A percentile compares a stretch with the other conserved stretches of the same genome.
Evolutionary conservation across 805 yeast genomes (phyloP).

Genomic region (Metschnikowia kofuensis): DNA sequence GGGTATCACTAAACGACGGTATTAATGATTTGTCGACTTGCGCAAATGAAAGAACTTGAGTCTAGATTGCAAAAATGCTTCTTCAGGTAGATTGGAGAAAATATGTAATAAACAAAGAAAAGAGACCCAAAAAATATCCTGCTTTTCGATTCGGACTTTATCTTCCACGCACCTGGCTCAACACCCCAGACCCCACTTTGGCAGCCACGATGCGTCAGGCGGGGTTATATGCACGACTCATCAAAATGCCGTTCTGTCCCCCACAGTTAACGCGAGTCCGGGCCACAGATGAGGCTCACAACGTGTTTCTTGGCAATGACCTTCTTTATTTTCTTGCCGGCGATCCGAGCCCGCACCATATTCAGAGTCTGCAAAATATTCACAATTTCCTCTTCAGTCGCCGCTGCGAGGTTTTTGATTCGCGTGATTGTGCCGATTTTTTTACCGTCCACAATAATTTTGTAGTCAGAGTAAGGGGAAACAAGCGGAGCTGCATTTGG

Average conservation of each 20-base stretch:
- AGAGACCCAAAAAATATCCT: neutral
- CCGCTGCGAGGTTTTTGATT: constrained; percentile 39
- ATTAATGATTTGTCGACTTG: too few species aligned
- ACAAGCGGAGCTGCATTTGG: constrained; percentile 51
- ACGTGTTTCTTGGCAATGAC: constrained; percentile 53
- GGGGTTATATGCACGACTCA: neutral
- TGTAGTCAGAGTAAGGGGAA: constrained; percentile 42
- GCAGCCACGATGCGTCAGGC: neutral
- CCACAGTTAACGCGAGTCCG: constrained; percentile 4
- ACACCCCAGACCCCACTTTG: neutral
- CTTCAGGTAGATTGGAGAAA: too few species aligned
- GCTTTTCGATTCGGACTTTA: constrained; percentile 5
- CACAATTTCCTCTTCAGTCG: constrained; percentile 46
- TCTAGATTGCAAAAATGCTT: too few species aligned
- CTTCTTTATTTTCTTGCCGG: constrained; percentile 44
- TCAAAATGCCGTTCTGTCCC: constrained; percentile 5
- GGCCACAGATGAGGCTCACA: constrained; percentile 38
- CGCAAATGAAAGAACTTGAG: too few species aligned
- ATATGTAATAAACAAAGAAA: too few species aligned
- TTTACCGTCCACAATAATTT: constrained; percentile 73
- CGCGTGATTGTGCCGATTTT: constrained; percentile 47
- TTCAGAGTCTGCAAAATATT: constrained; percentile 25
- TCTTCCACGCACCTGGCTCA: constrained; percentile 1
- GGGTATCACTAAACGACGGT: neutral
- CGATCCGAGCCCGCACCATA: constrained; percentile 35